Conservation (phyloP, 2,329 filamentous ascomycete species). For the Scopulariopsis brevicaulis region DNA sequence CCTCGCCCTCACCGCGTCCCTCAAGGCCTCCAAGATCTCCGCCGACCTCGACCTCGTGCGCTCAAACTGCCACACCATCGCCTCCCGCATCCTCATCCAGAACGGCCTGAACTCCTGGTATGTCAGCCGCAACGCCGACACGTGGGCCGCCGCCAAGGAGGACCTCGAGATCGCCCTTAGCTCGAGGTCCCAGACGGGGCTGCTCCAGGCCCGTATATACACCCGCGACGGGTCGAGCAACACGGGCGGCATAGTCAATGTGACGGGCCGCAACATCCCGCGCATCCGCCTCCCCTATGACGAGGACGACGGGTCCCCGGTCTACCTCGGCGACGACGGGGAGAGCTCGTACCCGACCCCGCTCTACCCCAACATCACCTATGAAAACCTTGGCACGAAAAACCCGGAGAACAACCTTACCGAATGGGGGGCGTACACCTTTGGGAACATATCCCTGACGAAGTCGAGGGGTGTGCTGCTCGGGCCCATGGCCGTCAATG, state of each 20-base stretch:
- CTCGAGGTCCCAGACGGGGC: conserved; percentile 40
- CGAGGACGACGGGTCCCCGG: conserved; percentile 41
- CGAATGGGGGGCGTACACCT: conserved; percentile 38
- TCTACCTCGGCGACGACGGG: conserved; percentile 57
- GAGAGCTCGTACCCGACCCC: conserved; percentile 58
- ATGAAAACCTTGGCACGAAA: conserved; percentile 30
- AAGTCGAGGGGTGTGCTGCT: conserved; percentile 53
- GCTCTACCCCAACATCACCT: conserved; percentile 73
- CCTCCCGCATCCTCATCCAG: conserved; percentile 54
- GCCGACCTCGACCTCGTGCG: conserved; percentile 71
- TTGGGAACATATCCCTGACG: conserved; percentile 35
- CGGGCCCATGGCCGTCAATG: conserved; percentile 64
- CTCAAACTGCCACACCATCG: conserved; percentile 60
- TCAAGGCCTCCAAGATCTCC: conserved; percentile 74
- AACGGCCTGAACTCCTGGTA: conserved; percentile 39
- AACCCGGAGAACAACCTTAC: conserved; percentile 29
- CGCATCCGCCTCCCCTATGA: conserved; percentile 51
- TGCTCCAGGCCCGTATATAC: conserved; percentile 65
- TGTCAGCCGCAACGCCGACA: conserved; percentile 40
- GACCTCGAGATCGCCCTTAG: conserved; percentile 64
- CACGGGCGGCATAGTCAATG: conserved; percentile 46
- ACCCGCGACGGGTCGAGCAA: conserved; percentile 53
- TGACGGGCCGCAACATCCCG: conserved; percentile 39
- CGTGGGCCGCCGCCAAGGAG: conserved; percentile 45
- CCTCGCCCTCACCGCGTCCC: conserved; percentile 67